Evolutionary conservation across 1,139 yeast species (phyloP).

Genomic region (Meyerozyma carpophila): DNA sequence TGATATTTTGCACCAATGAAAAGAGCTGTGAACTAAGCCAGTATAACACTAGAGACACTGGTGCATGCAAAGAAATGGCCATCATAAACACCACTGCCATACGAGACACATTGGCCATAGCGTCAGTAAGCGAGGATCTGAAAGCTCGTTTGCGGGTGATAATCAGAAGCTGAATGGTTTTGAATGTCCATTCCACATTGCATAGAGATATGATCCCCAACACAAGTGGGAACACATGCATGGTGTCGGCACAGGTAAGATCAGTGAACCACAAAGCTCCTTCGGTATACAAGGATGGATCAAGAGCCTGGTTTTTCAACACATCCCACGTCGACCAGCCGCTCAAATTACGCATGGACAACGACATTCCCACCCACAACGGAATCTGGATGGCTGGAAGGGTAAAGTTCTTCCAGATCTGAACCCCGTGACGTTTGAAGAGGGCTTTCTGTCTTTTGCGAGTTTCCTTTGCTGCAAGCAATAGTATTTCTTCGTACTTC

Average conservation of each 20-base stretch:
- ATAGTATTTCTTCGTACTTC: slow-evolving; percentile 70
- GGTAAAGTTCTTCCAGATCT: slow-evolving; percentile 71
- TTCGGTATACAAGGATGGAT: slow-evolving; percentile 48
- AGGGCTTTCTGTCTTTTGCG: slow-evolving; percentile 66
- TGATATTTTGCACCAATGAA: slow-evolving; percentile 68
- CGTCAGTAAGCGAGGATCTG: slow-evolving; percentile 59
- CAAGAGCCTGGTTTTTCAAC: slow-evolving; percentile 44
- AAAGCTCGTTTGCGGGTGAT: slow-evolving; percentile 26
- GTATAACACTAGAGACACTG: slow-evolving; percentile 70
- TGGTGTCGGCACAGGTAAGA: slow-evolving; percentile 57
- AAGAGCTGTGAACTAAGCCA: slow-evolving; percentile 83
- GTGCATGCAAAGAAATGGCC: slow-evolving; percentile 84
- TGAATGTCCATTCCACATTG: slow-evolving; percentile 72
- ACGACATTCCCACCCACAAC: slow-evolving; percentile 76
- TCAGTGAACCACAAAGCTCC: slow-evolving; percentile 59
- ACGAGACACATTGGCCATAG: slow-evolving; percentile 60
- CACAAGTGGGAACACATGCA: slow-evolving; percentile 60
- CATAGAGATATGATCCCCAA: slow-evolving; percentile 67
- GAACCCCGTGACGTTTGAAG: slow-evolving; percentile 63
- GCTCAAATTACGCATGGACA: slow-evolving; percentile 69
- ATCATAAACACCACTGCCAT: slow-evolving; percentile 74
- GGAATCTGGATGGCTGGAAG: slow-evolving; percentile 83
- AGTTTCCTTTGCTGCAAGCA: slow-evolving; percentile 72
- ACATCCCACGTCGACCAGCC: slow-evolving; percentile 63
- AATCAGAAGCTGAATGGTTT: slow-evolving; percentile 49